Percentiles rank a stretch among this genome's conserved stretches.
phyloP scores from a whole-genome alignment of 2,329 filamentous ascomycete species.

The Arachnopeziza araneosa region DNA sequence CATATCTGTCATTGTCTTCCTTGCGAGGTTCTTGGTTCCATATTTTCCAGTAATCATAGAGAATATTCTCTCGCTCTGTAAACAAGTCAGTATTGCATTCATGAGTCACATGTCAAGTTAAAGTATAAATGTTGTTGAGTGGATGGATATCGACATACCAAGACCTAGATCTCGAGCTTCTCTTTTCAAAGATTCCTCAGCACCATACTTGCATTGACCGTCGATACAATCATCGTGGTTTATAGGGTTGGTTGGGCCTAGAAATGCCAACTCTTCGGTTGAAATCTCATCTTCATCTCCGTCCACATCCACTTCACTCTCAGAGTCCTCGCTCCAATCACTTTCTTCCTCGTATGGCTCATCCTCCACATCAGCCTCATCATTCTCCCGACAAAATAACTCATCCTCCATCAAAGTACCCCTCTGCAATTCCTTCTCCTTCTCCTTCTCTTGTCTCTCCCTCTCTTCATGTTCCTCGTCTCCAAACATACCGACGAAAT shows the following conservation, averaged over 20 bases:
- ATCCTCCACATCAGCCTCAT: slow-evolving; percentile 1
- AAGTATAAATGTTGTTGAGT: neutral
- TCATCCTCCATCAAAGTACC: neutral
- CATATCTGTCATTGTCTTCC: neutral
- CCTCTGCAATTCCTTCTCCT: neutral
- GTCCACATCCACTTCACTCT: slow-evolving; percentile 50
- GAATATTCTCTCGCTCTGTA: neutral
- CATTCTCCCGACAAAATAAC: neutral
- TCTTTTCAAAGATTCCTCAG: neutral
- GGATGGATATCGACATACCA: neutral
- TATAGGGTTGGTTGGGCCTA: neutral
- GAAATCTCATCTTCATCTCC: neutral
- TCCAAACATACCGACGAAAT: slow-evolving; percentile 1
- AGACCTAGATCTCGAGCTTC: neutral
- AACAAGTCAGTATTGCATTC: neutral
- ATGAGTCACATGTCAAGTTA: neutral
- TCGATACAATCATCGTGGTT: neutral
- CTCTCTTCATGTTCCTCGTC: neutral
- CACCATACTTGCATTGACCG: neutral
- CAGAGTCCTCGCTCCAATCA: slow-evolving; percentile 60
- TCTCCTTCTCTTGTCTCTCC: neutral
- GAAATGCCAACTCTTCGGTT: neutral
- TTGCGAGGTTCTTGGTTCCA: neutral
- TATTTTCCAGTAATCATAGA: neutral
- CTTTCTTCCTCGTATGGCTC: slow-evolving; percentile 58